Base-by-base conservation (phyloP, 2,329 filamentous ascomycete species). In the Colletotrichum euphorbiae region DNA sequence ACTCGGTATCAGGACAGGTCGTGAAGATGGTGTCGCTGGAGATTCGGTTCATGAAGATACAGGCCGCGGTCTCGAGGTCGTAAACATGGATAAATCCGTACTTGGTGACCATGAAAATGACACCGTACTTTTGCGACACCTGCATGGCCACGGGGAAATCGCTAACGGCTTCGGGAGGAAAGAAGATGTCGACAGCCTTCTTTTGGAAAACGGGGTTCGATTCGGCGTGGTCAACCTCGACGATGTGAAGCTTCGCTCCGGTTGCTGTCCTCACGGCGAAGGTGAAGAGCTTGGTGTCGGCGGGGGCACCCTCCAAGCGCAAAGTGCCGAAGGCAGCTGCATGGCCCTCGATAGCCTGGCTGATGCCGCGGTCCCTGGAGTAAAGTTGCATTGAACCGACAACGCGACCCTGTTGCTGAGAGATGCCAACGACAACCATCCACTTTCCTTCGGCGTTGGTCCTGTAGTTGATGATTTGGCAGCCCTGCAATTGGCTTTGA, bases 381-480 rank as follows among this genome's bases (percentile, higher is more conserved):
- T 97, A 98, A 40, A 99, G 88, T 82, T 99, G 97, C 91, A 99
- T 96, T 71, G 93, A 93, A 73, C 96, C 96, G 46, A 97, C 94
- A 46, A 99, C 94, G 70, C 96, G 93, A 65, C 94, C 95, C 78
- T 94, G 91, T 77, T 97, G 92, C 78, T 94, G 93, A 67, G 94
- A 94, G 75, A 99, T 99, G 75, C 96, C 96, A 67, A 99, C 94
- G 64, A 98, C 91, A 33, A 97, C 94, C 90, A 97, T 97, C 96
- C 96, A 99, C 82, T 97, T 97, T 79, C 94, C 93, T 72, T 99
- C 95, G 72, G 91, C 89, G 80, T 95, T 98, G 74, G 97, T 93
- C 74, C 95, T 93, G 83, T 99, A 99, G 84, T 98, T 99, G 88
- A 99, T 99, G 81, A 99, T 99, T 89, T 99, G 96, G 82, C 93